Evolutionary conservation across 345 rosid species (phyloP).

Genomic region (Pugionium dolabratum): DNA sequence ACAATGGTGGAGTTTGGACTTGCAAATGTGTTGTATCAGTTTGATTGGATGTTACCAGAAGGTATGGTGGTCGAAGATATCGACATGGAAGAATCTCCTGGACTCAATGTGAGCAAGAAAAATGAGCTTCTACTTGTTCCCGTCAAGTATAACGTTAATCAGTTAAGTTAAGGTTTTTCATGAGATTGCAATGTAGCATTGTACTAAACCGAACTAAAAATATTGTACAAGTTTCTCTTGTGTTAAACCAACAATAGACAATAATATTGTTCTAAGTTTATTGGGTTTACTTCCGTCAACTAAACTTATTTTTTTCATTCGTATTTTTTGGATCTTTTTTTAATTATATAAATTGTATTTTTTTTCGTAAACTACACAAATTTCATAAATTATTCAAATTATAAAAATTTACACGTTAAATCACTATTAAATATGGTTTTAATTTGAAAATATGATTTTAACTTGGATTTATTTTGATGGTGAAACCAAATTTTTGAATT

Average conservation of each 20-base stretch:
- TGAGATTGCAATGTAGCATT: not conserved
- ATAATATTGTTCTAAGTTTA: too few relatives aligned
- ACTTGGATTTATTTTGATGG: too few relatives aligned
- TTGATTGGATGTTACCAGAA: constrained; percentile 49
- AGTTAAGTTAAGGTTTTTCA: not conserved
- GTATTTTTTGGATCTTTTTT: too few relatives aligned
- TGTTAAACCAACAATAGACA: not conserved
- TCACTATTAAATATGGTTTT: too few relatives aligned
- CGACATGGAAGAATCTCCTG: constrained; percentile 46
- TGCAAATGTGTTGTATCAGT: constrained; percentile 45
- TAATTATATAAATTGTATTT: too few relatives aligned
- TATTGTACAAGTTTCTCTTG: not conserved
- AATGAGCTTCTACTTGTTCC: constrained; percentile 42
- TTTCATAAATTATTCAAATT: too few relatives aligned
- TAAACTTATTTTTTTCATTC: too few relatives aligned
- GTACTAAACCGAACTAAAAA: not conserved
- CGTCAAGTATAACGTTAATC: constrained; percentile 16
- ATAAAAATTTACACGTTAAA: too few relatives aligned
- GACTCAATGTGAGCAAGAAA: constrained; percentile 37
- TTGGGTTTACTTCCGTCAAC: too few relatives aligned
- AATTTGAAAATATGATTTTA: too few relatives aligned
- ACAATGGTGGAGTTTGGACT: constrained; percentile 41
- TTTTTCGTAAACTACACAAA: too few relatives aligned
- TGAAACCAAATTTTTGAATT: too few relatives aligned
- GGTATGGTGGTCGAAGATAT: constrained; percentile 36